Evolutionary conservation across 2,329 filamentous ascomycete genomes (phyloP).

Genomic region (Alternaria ethzedia): DNA sequence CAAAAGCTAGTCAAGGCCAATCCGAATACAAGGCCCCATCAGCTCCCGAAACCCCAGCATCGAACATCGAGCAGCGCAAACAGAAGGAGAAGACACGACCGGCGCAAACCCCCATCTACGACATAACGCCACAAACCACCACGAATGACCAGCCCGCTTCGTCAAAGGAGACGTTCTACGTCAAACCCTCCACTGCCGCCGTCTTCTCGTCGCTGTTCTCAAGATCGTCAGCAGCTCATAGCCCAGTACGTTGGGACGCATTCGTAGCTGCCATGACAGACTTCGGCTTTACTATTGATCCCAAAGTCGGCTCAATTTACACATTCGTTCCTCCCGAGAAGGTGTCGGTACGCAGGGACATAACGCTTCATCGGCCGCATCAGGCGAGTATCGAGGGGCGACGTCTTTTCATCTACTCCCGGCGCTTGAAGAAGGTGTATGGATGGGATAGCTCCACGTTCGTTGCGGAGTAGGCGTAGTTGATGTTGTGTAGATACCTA

Average conservation of each 20-base stretch:
- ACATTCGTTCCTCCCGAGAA: slow-evolving; percentile 17
- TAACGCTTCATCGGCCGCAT: slow-evolving; percentile 27
- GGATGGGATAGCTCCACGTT: slow-evolving; percentile 21
- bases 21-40: background rate
- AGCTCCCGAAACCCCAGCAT: background rate
- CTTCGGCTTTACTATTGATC: slow-evolving; percentile 16
- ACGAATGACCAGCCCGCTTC: background rate
- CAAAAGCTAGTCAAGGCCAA: background rate
- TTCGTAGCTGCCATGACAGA: slow-evolving; percentile 23
- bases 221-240: slow-evolving; percentile 25
- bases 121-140: background rate
- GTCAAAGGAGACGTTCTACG: slow-evolving; percentile 36
- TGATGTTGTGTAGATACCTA: background rate
- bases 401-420: slow-evolving; percentile 12
- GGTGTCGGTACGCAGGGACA: background rate
- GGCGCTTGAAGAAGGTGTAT: slow-evolving; percentile 16
- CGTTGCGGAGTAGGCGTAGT: background rate
- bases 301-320: slow-evolving; percentile 21
- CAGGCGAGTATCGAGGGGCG: slow-evolving; percentile 19
- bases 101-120: background rate
- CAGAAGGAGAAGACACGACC: slow-evolving; percentile 4
- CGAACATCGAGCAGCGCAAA: background rate
- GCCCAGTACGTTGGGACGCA: slow-evolving; percentile 24
- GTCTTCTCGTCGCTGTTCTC: slow-evolving; percentile 48
- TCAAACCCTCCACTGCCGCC: slow-evolving; percentile 47